Conservation (phyloP, 2,329 filamentous ascomycete genomes). For the Clonostachys solani region DNA sequence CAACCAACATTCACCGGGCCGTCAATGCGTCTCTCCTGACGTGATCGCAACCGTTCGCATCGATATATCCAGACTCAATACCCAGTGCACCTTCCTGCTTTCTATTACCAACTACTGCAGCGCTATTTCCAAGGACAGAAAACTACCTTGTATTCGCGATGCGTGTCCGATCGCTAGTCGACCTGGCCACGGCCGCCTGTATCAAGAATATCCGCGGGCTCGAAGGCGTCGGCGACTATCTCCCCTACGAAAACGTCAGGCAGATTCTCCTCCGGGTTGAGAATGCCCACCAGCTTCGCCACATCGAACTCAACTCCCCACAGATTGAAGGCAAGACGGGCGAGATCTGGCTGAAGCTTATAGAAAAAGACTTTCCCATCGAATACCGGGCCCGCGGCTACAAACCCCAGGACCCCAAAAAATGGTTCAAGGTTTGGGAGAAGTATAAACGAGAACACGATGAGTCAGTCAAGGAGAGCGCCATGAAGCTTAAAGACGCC, state of each 20-base stretch:
- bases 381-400: conserved; percentile 58
- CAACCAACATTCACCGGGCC: too few species aligned
- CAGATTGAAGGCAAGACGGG: conserved; percentile 67
- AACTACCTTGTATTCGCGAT: conserved; percentile 13
- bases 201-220: conserved; percentile 53
- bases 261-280: conserved; percentile 69
- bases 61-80: too few species aligned
- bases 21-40: too few species aligned
- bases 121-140: too few species aligned
- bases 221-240: conserved; percentile 64
- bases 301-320: conserved; percentile 71
- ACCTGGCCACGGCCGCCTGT: conserved; percentile 44
- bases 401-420: conserved; percentile 59
- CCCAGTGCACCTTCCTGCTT: too few species aligned
- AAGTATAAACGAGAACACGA: conserved; percentile 60
- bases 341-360: conserved; percentile 76
- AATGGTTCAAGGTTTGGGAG: conserved; percentile 77
- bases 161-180: conserved; percentile 44
- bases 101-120: too few species aligned
- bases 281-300: conserved; percentile 68
- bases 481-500: conserved; percentile 51
- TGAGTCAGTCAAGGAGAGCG: conserved; percentile 54
- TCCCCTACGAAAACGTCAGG: conserved; percentile 59
- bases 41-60: too few species aligned
- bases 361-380: conserved; percentile 70